Evolutionary conservation across 2,329 filamentous ascomycete species (phyloP), one percentile per base, ranked within the genome.

Genomic region (Aspergillus pseudoglaucus): DNA sequence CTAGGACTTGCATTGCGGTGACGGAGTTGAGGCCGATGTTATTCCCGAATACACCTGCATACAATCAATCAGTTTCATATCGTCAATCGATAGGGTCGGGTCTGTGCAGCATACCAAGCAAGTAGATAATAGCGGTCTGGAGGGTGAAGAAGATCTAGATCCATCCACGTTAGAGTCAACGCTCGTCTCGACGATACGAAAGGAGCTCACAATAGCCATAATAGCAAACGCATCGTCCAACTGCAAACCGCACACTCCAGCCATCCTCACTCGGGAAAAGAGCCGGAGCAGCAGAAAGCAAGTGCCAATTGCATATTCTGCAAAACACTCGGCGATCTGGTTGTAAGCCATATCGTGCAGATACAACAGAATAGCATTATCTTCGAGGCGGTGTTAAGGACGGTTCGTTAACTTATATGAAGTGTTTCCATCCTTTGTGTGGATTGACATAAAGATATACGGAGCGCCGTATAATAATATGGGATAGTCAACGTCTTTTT

Each of bases 1-100:
- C 59, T 2, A 60, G 59, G 4, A 66, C 49, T 35, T 52, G 44
- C 53, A 58, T 50, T 8, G 59, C 63, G 1, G 60, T 62, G 37
- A 57, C 23, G 6, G 47, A 44, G 23, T 53, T 58, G 20, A 64
- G 50, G 3, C 60, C 62, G 38, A 67, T 60, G 33, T 62, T 65
- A 51, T 58, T 65, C 22, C 61, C 61, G 37, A 54, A 59, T 10
- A 49, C 33, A n/a, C 46, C 60, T 61, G 45, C 37, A 20, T 18
- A 12, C 12, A 42, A 15, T 8, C 10, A 14, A n/a, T 35, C 14
- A 33, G 47, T 45, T 47, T 40, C 23, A 7, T 18, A 30, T 33
- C n/a, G 10, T 8, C 10, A 23, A n/a, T 20, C 9, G 23, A 4
- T 10, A 6, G 10, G 1, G 10, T 4, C 4, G n/a, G 1, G 15